Evolutionary conservation across 2,329 filamentous ascomycete genomes (phyloP).

Genomic region (Polychaeton citri): DNA sequence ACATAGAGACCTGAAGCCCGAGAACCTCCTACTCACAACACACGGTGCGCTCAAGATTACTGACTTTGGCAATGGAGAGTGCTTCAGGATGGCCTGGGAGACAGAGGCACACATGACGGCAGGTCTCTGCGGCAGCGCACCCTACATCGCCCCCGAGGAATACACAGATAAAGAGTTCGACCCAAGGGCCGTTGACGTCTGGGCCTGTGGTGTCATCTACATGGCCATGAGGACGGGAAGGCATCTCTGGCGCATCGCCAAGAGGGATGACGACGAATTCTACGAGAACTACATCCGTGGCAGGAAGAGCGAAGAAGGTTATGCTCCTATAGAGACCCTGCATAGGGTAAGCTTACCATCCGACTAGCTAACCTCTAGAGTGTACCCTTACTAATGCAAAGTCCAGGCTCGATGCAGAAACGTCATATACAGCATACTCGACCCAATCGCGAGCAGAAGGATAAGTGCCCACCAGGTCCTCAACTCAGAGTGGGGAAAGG

Average conservation of each 20-base stretch:
- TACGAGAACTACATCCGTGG: constrained; percentile 90
- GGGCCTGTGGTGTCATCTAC: constrained; percentile 97
- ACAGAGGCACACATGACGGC: constrained; percentile 97
- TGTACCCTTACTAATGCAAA: too few relatives aligned
- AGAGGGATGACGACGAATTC: constrained; percentile 94
- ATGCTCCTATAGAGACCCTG: constrained; percentile 88
- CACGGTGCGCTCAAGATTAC: constrained; percentile 93
- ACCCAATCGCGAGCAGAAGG: constrained; percentile 81
- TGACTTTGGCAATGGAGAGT: constrained; percentile 97
- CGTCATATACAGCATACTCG: constrained; percentile 96
- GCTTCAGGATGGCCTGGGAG: constrained; percentile 99
- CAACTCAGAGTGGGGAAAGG: constrained; percentile 96
- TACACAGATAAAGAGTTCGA: constrained; percentile 94
- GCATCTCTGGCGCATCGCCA: constrained; percentile 92
- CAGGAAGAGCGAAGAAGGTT: constrained; percentile 85
- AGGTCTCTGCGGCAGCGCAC: constrained; percentile 87
- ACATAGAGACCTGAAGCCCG: constrained; percentile 90
- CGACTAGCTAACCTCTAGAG: constrained; percentile 2
- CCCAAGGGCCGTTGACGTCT: constrained; percentile 91
- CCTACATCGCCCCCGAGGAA: constrained; percentile 95
- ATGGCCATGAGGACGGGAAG: constrained; percentile 98
- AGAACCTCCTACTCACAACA: constrained; percentile 87
- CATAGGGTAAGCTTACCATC: constrained; percentile 59
- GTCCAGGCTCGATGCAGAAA: constrained; percentile 92
- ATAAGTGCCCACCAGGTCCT: constrained; percentile 94